Percentiles rank a stretch among this genome's conserved stretches.
These are phyloP conservation scores for Hypholoma sublateritium DNA, from an alignment of 768 basidiomycete genomes.

Conservation along the genomic window DNA sequence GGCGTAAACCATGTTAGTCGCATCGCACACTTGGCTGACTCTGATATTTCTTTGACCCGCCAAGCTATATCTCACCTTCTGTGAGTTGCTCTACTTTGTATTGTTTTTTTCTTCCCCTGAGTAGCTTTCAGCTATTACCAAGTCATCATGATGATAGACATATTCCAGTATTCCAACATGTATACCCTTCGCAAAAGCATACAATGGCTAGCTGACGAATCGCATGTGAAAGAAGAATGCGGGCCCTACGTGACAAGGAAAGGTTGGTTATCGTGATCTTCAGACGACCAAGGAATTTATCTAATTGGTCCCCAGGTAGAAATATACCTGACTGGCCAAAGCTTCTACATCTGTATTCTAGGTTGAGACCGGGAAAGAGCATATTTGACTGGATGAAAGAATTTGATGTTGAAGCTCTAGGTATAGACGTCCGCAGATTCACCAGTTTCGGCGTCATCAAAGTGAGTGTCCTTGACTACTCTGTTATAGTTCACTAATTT, in stretches of 20 bases:
- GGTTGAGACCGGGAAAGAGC: conserved; percentile 79
- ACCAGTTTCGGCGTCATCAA: conserved; percentile 98
- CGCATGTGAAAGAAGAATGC: conserved; percentile 86
- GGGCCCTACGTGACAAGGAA: conserved; percentile 86
- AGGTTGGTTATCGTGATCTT: conserved; percentile 37
- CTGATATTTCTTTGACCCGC: conserved; percentile 78
- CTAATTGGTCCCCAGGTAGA: conserved; percentile 37
- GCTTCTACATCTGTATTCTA: conserved; percentile 83
- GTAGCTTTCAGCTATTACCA: conserved; percentile 78
- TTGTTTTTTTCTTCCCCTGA: not conserved
- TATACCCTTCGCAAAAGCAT: conserved; percentile 88
- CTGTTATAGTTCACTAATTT: not conserved
- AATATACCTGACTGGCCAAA: conserved; percentile 83
- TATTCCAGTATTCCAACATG: conserved; percentile 98
- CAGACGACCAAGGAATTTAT: not conserved
- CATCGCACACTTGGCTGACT: conserved; percentile 91
- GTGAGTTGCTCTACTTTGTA: conserved; percentile 41
- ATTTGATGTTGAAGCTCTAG: conserved; percentile 65
- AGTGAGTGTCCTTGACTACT: conserved; percentile 33
- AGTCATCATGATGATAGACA: conserved; percentile 94
- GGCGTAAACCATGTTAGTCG: conserved; percentile 89
- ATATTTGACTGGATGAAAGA: conserved; percentile 87
- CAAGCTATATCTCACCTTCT: conserved; percentile 90
- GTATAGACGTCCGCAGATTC: conserved; percentile 92
- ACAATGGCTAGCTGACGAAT: conserved; percentile 83